Conservation (phyloP, 2,329 filamentous ascomycete species). For the Alternaria sp. region DNA sequence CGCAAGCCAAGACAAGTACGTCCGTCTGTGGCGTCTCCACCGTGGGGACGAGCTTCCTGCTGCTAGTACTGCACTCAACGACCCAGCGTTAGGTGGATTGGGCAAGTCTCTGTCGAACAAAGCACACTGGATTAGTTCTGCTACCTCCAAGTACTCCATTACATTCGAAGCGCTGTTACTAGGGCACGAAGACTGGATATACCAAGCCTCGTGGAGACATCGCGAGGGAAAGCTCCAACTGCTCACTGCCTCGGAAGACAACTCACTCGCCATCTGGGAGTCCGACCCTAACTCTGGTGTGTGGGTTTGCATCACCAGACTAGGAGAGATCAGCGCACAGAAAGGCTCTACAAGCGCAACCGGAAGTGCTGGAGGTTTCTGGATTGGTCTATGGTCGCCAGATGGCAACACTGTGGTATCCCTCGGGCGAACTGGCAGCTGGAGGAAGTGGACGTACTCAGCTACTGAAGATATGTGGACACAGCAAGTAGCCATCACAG, state of each 20-base stretch:
- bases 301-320: conserved; percentile 83
- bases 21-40: conserved; percentile 89
- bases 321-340: conserved; percentile 92
- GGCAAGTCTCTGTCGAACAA: conserved; percentile 87
- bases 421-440: conserved; percentile 89
- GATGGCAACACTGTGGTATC: conserved; percentile 76
- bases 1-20: conserved; percentile 96
- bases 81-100: conserved; percentile 64
- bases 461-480: conserved; percentile 70
- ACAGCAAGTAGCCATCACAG: conserved; percentile 77
- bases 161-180: conserved; percentile 94
- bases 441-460: conserved; percentile 82
- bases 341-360: conserved; percentile 97
- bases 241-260: conserved; percentile 91
- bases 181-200: conserved; percentile 98
- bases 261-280: conserved; percentile 93
- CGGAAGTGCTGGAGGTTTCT: conserved; percentile 94
- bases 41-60: conserved; percentile 69
- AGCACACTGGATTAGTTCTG: conserved; percentile 73
- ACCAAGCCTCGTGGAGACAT: conserved; percentile 78
- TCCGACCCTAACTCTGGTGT: conserved; percentile 82
- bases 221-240: conserved; percentile 67
- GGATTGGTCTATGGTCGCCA: conserved; percentile 92
- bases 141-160: conserved; percentile 71
- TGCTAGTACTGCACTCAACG: conserved; percentile 60